phyloP scores from a whole-genome alignment of 768 basidiomycete species.

The Chalciporus chontae region DNA sequence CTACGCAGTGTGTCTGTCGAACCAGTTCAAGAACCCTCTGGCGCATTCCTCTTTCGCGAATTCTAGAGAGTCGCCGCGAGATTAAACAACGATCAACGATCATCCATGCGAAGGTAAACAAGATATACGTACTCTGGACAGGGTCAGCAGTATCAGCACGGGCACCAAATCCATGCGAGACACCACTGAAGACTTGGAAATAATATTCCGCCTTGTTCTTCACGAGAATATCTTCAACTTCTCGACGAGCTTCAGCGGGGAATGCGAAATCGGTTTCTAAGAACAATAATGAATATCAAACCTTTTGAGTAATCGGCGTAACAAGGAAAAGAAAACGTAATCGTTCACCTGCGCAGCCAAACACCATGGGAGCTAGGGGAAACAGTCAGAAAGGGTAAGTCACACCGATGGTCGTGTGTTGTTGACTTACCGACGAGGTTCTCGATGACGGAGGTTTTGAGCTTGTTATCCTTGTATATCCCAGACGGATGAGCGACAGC shows the following conservation, averaged over 20 bases:
- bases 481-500: conserved; percentile 55
- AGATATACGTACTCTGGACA: conserved; percentile 15
- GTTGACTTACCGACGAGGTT: conserved; percentile 42
- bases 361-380: conserved; percentile 48
- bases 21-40: conserved; percentile 48
- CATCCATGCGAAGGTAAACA: not conserved
- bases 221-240: conserved; percentile 54
- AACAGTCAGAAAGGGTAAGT: not conserved
- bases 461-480: conserved; percentile 14
- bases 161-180: conserved; percentile 36
- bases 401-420: too few species aligned
- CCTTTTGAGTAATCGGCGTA: too few species aligned
- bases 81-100: not conserved
- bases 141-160: conserved; percentile 29
- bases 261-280: conserved; percentile 58
- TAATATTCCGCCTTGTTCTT: conserved; percentile 51
- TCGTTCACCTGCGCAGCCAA: conserved; percentile 51
- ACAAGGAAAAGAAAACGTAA: not conserved
- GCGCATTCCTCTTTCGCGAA: conserved; percentile 63
- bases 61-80: conserved; percentile 29
- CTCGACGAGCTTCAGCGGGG: conserved; percentile 46
- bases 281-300: not conserved
- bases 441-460: conserved; percentile 47
- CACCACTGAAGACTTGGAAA: conserved; percentile 52
- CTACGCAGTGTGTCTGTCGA: conserved; percentile 39